A percentile compares a stretch with the other conserved stretches of the same genome.
These are phyloP conservation scores for Hericium erinaceus DNA, from an alignment of 768 basidiomycete species.

Conservation along the genomic window DNA sequence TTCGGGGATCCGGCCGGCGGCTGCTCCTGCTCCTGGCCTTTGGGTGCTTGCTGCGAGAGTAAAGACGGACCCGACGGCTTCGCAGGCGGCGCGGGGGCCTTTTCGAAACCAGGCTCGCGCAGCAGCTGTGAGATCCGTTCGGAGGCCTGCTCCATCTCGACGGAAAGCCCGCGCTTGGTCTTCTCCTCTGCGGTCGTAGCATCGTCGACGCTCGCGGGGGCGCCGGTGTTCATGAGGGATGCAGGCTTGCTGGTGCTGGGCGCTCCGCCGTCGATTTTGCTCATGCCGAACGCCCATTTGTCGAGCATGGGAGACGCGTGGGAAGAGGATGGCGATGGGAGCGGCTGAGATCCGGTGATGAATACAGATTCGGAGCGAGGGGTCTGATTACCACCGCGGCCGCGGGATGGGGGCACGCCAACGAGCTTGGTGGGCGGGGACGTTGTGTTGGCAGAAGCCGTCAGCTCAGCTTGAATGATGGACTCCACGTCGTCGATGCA, in stretches of 20 bases:
- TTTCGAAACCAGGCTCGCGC: slow-evolving; percentile 32
- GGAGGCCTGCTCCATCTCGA: slow-evolving; percentile 35
- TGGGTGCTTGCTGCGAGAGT: slow-evolving; percentile 60
- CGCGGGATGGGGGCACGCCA: slow-evolving; percentile 89
- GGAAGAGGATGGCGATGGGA: slow-evolving; percentile 78
- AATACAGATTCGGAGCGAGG: slow-evolving; percentile 73
- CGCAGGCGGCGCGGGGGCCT: slow-evolving; percentile 22
- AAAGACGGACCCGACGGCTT: slow-evolving; percentile 55
- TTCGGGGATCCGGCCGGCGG: slow-evolving; percentile 17
- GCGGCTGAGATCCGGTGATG: slow-evolving; percentile 89
- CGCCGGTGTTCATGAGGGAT: slow-evolving; percentile 15
- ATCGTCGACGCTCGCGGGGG: slow-evolving; percentile 14
- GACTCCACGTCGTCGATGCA: slow-evolving; percentile 94
- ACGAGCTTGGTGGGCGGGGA: slow-evolving; percentile 57
- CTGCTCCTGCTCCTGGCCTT: slow-evolving; percentile 3
- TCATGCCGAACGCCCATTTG: slow-evolving; percentile 89
- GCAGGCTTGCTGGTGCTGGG: slow-evolving; percentile 26
- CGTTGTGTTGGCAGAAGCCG: slow-evolving; percentile 37
- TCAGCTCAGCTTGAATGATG: slow-evolving; percentile 80
- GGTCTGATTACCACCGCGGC: slow-evolving; percentile 93
- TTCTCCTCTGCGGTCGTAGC: slow-evolving; percentile 10
- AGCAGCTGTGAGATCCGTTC: slow-evolving; percentile 43
- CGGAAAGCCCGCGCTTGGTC: slow-evolving; percentile 18
- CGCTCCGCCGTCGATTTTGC: slow-evolving; percentile 57
- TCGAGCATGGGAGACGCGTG: slow-evolving; percentile 66